Evolutionary conservation across 129 eudicot genomes (phyloP).

Genomic region (Gnaphalium uliginosum): DNA sequence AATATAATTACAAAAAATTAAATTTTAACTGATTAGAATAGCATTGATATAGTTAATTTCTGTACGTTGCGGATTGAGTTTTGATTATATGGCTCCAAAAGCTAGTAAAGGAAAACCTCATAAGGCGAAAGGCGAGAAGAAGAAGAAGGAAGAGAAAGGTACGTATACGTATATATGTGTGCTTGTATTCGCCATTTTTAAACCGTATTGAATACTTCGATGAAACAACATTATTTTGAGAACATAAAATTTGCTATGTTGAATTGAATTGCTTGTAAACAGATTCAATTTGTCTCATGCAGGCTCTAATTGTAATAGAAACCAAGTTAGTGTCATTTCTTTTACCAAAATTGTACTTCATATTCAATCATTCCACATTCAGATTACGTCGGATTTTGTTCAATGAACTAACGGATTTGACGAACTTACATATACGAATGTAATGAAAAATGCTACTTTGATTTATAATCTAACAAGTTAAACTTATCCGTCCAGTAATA

Average conservation of each 20-base stretch:
- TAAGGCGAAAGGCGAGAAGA: constrained; percentile 92
- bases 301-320: neutral
- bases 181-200: neutral
- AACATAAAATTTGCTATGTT: too few species aligned
- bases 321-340: neutral
- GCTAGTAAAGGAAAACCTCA: constrained; percentile 72
- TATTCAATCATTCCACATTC: neutral
- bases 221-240: neutral
- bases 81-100: constrained; percentile 75
- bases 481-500: too few species aligned
- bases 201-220: neutral
- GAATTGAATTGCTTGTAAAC: neutral
- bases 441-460: too few species aligned
- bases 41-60: neutral
- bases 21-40: too few species aligned
- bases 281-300: neutral
- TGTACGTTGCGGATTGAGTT: neutral
- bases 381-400: too few species aligned
- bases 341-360: neutral
- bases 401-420: neutral
- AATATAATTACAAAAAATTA: too few species aligned
- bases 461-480: too few species aligned
- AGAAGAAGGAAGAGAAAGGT: constrained; percentile 98
- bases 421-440: neutral
- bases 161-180: neutral